Evolutionary conservation across 2,329 filamentous ascomycete genomes (phyloP).

Genomic region (Aspergillus ochraceoroseus): DNA sequence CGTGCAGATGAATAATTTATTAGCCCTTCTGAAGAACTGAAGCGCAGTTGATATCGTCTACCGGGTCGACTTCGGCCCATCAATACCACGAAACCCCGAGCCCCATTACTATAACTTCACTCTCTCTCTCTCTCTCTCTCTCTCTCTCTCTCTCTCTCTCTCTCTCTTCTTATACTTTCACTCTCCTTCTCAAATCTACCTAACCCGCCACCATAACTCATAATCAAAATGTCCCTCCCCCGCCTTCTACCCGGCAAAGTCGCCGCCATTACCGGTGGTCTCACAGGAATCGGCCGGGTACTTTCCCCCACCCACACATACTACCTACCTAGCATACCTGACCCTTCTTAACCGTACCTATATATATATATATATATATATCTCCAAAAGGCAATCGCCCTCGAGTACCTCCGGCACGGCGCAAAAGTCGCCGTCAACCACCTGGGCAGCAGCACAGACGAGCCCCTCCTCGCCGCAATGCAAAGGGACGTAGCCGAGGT

Average conservation of each 20-base stretch:
- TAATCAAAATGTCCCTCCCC: slow-evolving; percentile 17
- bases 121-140: not conserved
- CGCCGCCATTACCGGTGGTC: slow-evolving; percentile 80
- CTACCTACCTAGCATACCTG: not conserved
- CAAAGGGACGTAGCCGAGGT: slow-evolving; percentile 28
- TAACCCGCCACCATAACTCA: too few relatives aligned
- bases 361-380: slow-evolving; percentile 1
- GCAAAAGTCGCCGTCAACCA: slow-evolving; percentile 78
- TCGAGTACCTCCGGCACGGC: slow-evolving; percentile 73
- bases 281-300: slow-evolving; percentile 73
- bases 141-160: not conserved
- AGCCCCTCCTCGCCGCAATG: slow-evolving; percentile 29
- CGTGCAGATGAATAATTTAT: too few relatives aligned
- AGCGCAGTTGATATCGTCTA: too few relatives aligned
- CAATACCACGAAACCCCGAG: slow-evolving; percentile 8
- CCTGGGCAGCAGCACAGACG: slow-evolving; percentile 48
- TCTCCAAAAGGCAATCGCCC: slow-evolving; percentile 60
- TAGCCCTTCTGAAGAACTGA: too few relatives aligned
- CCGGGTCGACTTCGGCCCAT: slow-evolving; percentile 6
- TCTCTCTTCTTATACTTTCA: not conserved
- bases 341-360: not conserved
- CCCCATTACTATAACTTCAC: not conserved
- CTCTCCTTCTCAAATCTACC: not conserved
- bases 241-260: slow-evolving; percentile 66
- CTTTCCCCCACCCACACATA: not conserved